Percentiles rank a stretch among this genome's conserved stretches.
These are phyloP conservation scores for Limnanthes douglasii DNA, from an alignment of 345 rosid species.

Conservation along the genomic window DNA sequence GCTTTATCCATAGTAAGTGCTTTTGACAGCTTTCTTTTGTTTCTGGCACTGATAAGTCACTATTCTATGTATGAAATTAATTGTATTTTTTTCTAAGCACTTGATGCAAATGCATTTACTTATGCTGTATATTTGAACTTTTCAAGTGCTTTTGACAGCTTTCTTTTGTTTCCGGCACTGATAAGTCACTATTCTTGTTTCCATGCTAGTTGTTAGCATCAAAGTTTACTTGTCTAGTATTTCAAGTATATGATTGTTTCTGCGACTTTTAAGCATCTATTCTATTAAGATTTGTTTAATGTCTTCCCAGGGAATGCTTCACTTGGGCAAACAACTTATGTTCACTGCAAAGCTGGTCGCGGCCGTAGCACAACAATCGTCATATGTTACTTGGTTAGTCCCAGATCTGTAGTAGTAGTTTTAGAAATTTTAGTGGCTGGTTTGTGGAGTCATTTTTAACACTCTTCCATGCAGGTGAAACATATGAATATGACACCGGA, in stretches of 20 bases:
- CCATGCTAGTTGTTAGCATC: too few species aligned
- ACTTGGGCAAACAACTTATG: conserved; percentile 50
- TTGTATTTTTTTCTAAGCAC: conserved; percentile 4
- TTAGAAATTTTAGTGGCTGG: too few species aligned
- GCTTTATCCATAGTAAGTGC: conserved; percentile 52
- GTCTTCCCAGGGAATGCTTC: conserved; percentile 42
- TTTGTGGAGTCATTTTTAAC: too few species aligned
- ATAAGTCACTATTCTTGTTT: conserved; percentile 1
- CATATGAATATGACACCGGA: conserved; percentile 77
- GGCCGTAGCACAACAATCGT: conserved; percentile 97
- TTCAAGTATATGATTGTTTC: too few species aligned
- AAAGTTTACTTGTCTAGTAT: too few species aligned
- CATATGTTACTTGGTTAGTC: conserved; percentile 77
- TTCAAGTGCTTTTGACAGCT: conserved; percentile 11
- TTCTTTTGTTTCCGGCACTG: neutral
- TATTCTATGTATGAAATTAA: neutral
- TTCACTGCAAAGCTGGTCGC: conserved; percentile 98
- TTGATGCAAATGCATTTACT: too few species aligned
- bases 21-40: neutral
- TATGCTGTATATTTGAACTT: too few species aligned
- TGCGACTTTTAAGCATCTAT: too few species aligned
- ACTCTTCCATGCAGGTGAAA: conserved; percentile 33
- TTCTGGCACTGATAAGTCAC: neutral
- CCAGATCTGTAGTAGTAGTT: too few species aligned
- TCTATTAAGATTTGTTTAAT: conserved; percentile 5